Evolutionary conservation across 306 rosid species (phyloP).

Genomic region (Malus domestica): DNA sequence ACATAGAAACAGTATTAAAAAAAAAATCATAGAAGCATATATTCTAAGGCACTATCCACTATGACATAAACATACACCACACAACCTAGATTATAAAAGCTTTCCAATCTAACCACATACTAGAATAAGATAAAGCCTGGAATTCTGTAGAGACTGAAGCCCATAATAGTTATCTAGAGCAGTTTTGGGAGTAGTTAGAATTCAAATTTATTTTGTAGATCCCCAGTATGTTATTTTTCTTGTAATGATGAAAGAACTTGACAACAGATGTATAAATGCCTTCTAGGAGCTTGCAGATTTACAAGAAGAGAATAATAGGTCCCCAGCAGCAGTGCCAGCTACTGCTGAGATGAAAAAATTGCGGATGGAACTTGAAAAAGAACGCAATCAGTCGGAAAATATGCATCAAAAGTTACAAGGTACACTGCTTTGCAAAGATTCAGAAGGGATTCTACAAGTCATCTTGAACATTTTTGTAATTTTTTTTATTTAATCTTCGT

Average conservation of each 20-base stretch:
- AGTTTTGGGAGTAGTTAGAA: not conserved
- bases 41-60: not conserved
- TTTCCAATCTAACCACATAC: not conserved
- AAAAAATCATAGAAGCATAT: no score
- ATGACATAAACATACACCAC: not conserved
- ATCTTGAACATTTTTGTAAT: not conserved
- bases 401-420: slow-evolving; percentile 52
- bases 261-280: slow-evolving; percentile 97
- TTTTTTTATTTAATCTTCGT: slow-evolving; percentile 4
- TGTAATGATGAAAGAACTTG: slow-evolving; percentile 88
- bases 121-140: not conserved
- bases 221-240: slow-evolving; percentile 14
- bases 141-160: not conserved
- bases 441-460: not conserved
- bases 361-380: slow-evolving; percentile 62
- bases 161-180: not conserved
- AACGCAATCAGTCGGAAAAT: slow-evolving; percentile 38
- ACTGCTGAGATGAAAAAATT: slow-evolving; percentile 47
- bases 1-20: not conserved
- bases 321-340: slow-evolving; percentile 31
- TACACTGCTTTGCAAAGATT: slow-evolving; percentile 21
- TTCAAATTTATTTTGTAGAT: not conserved
- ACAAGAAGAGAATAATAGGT: slow-evolving; percentile 47
- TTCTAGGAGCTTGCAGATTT: slow-evolving; percentile 95
- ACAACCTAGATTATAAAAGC: not conserved